Evolutionary conservation across 75 land plant genomes (phyloP).

Genomic region (Isoetes taiwanensis): DNA sequence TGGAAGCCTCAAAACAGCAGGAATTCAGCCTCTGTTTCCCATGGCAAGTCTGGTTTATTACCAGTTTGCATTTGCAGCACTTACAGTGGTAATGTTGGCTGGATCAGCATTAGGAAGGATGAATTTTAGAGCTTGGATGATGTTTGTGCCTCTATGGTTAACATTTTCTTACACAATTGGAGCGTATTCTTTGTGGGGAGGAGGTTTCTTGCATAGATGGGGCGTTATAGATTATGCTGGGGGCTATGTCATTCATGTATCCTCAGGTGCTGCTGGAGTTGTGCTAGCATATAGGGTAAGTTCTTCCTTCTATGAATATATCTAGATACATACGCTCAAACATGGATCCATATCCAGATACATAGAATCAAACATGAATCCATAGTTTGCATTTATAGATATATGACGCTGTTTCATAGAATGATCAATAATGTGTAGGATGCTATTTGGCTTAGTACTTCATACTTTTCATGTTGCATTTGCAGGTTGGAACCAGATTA

Average conservation of each 20-base stretch:
- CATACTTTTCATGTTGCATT: neutral
- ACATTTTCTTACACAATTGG: neutral
- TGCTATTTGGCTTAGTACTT: neutral
- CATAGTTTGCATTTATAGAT: too few species aligned
- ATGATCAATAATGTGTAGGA: neutral
- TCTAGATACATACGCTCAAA: neutral
- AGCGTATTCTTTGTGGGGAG: neutral
- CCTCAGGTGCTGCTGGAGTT: neutral
- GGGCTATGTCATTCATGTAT: conserved; percentile 8
- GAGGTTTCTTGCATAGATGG: neutral
- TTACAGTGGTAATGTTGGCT: neutral
- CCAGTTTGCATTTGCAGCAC: conserved; percentile 3
- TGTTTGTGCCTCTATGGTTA: conserved; percentile 1
- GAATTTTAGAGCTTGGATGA: conserved; percentile 2
- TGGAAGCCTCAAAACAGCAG: neutral
- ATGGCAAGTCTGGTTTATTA: conserved; percentile 1
- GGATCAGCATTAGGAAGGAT: conserved; percentile 1
- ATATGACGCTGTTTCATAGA: too few species aligned
- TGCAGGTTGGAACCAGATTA: conserved; percentile 1
- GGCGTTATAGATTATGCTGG: conserved; percentile 3
- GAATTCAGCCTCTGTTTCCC: neutral
- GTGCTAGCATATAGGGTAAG: conserved; percentile 1
- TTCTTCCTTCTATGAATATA: too few species aligned
- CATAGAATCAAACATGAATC: neutral
- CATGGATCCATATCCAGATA: neutral